phyloP scores from a whole-genome alignment of 495 filamentous ascomycete species.

The Geopyxis carbonaria region DNA sequence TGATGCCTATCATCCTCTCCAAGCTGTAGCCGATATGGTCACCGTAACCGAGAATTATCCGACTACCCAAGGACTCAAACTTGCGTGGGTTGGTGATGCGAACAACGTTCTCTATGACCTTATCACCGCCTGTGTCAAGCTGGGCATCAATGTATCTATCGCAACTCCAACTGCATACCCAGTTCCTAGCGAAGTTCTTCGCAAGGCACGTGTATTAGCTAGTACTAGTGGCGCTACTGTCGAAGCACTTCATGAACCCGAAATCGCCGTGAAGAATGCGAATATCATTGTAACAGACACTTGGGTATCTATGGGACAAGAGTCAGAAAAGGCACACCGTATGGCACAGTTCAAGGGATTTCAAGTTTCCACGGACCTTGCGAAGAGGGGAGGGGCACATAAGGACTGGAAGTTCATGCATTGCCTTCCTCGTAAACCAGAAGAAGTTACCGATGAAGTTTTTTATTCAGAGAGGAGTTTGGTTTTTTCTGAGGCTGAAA shows the following conservation, averaged over 20 bases:
- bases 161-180: conserved; percentile 71
- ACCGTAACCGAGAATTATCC: conserved; percentile 66
- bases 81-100: conserved; percentile 91
- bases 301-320: conserved; percentile 90
- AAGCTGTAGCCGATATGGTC: conserved; percentile 81
- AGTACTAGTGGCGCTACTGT: conserved; percentile 45
- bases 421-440: conserved; percentile 81
- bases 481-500: conserved; percentile 88
- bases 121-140: conserved; percentile 66
- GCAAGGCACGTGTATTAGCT: conserved; percentile 46
- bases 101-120: conserved; percentile 96
- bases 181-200: conserved; percentile 53
- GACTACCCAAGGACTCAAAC: conserved; percentile 16
- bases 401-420: conserved; percentile 95
- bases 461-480: conserved; percentile 69
- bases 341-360: conserved; percentile 73
- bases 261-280: conserved; percentile 75
- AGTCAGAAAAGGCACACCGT: conserved; percentile 57
- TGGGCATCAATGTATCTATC: conserved; percentile 68
- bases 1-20: conserved; percentile 75
- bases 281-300: conserved; percentile 91
- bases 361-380: conserved; percentile 71
- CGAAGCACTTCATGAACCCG: conserved; percentile 55
- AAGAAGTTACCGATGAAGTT: conserved; percentile 88
- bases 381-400: conserved; percentile 70